Evolutionary conservation across 2,329 filamentous ascomycete species (phyloP).

Genomic region (Stemphylium vesicarium): DNA sequence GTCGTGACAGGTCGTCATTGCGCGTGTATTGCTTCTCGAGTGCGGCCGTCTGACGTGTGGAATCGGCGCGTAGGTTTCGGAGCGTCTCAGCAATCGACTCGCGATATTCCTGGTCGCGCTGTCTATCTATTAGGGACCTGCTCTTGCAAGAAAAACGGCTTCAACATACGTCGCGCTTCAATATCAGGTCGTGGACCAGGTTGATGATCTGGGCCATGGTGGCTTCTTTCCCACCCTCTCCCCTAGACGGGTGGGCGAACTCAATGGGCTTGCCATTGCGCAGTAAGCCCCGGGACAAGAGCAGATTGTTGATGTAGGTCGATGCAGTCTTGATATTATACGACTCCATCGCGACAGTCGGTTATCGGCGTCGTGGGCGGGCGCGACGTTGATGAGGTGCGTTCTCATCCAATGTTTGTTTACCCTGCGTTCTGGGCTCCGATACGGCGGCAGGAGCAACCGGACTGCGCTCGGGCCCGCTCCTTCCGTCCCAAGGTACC

Average conservation of each 20-base stretch:
- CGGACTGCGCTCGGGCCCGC: constrained; percentile 5
- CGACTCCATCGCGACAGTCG: constrained; percentile 51
- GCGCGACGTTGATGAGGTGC: constrained; percentile 4
- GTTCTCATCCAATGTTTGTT: constrained; percentile 22
- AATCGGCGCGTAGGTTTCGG: constrained; percentile 75
- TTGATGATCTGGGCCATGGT: constrained; percentile 90
- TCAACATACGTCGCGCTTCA: constrained; percentile 79
- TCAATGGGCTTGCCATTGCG: constrained; percentile 75
- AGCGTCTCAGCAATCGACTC: constrained; percentile 82
- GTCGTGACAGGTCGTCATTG: constrained; percentile 62
- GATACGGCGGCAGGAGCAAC: constrained; percentile 17
- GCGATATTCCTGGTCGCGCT: constrained; percentile 89
- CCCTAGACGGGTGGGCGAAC: constrained; percentile 75
- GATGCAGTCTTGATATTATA: constrained; percentile 66
- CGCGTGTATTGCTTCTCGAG: constrained; percentile 64
- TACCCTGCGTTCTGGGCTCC: constrained; percentile 8
- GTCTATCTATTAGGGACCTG: constrained; percentile 21
- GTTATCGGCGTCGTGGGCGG: constrained; percentile 13
- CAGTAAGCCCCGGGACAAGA: constrained; percentile 68
- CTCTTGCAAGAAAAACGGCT: background rate
- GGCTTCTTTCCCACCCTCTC: constrained; percentile 66
- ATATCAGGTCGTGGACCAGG: constrained; percentile 89
- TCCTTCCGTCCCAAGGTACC: background rate
- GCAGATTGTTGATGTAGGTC: constrained; percentile 68
- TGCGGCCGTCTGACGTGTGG: constrained; percentile 74